These are phyloP conservation scores for Cryphonectria radicalis DNA, from an alignment of 2,329 filamentous ascomycete genomes.

Conservation along the genomic window DNA sequence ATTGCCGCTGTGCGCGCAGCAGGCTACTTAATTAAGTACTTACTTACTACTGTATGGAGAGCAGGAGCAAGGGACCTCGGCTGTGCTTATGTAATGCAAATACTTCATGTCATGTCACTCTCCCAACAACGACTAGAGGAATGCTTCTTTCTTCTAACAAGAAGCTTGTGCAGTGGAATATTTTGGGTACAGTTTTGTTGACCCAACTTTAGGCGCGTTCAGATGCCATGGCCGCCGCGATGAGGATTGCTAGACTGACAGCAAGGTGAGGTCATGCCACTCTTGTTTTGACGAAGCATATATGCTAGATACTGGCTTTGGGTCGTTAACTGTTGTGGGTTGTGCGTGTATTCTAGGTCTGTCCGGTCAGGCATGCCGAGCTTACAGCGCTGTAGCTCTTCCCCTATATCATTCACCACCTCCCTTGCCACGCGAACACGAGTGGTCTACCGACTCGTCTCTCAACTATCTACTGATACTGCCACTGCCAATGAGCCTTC, in stretches of 20 bases:
- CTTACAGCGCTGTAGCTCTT: background rate
- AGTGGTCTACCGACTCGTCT: constrained; percentile 4
- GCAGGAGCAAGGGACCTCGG: background rate
- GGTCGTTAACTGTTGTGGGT: background rate
- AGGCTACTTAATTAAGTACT: background rate
- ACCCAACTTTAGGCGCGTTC: too few species aligned
- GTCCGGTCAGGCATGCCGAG: background rate
- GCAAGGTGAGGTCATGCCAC: constrained; percentile 15
- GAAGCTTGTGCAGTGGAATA: too few species aligned
- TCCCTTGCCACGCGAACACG: background rate
- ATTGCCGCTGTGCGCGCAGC: constrained; percentile 1
- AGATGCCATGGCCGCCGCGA: background rate
- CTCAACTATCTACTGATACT: background rate
- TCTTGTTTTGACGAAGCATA: background rate
- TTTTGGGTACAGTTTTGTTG: background rate
- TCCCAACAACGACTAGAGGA: background rate
- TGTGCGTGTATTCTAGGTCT: constrained; percentile 2
- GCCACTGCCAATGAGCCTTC: background rate
- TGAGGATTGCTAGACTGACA: constrained; percentile 9
- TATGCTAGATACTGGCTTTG: background rate
- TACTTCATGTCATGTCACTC: background rate
- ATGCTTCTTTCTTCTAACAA: background rate
- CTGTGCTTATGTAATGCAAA: constrained; percentile 17
- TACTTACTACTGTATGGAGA: background rate
- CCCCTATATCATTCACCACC: background rate